Percentiles rank a stretch among this genome's conserved stretches.
These are phyloP conservation scores for Escallonia herrerae DNA, from an alignment of 129 eudicot species.

Conservation along the genomic window DNA sequence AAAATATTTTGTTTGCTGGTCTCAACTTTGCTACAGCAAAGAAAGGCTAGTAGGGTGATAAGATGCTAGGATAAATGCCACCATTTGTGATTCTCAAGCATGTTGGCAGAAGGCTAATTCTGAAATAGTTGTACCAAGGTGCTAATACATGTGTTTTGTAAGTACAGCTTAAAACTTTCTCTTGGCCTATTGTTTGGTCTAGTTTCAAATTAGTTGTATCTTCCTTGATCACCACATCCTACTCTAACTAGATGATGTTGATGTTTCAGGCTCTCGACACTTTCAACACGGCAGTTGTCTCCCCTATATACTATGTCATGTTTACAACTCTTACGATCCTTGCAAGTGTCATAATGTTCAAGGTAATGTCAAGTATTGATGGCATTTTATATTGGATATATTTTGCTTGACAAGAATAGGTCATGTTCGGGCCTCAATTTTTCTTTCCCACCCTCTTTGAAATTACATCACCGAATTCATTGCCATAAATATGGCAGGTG, in stretches of 20 bases:
- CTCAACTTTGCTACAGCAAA: too few relatives aligned
- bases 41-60: too few relatives aligned
- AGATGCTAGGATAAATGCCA: too few relatives aligned
- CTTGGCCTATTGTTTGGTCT: not conserved
- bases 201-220: not conserved
- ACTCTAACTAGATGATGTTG: not conserved
- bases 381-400: not conserved
- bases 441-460: too few relatives aligned
- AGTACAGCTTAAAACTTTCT: not conserved
- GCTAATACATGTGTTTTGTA: too few relatives aligned
- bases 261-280: slow-evolving; percentile 69
- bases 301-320: slow-evolving; percentile 74
- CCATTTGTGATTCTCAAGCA: too few relatives aligned
- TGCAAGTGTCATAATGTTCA: slow-evolving; percentile 72
- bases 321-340: slow-evolving; percentile 70
- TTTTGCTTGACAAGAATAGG: not conserved
- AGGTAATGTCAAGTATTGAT: slow-evolving; percentile 25
- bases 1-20: too few relatives aligned
- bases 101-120: too few relatives aligned
- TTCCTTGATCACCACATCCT: not conserved
- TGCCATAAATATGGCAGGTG: too few relatives aligned
- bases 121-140: too few relatives aligned
- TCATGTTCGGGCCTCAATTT: too few relatives aligned
- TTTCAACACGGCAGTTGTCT: slow-evolving; percentile 63
- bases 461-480: too few relatives aligned